phyloP scores from a whole-genome alignment of 352 stramenopile species.

The Globisporangium cystogenes region DNA sequence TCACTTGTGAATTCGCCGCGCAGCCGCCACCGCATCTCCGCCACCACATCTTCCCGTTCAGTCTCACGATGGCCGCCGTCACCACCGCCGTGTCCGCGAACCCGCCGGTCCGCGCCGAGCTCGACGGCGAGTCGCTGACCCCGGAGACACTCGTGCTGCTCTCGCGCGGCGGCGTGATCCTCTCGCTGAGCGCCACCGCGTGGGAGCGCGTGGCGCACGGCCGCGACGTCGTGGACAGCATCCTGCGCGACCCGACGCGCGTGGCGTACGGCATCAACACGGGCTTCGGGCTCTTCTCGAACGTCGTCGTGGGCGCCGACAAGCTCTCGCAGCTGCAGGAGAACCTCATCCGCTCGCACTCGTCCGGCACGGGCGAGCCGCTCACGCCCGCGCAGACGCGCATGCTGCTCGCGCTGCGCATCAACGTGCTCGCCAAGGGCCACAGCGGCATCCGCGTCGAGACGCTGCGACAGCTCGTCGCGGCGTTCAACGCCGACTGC shows the following conservation, averaged over 20 bases:
- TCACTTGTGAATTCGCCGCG: no score
- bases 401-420: conserved; percentile 85
- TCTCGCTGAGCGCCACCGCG: conserved; percentile 57
- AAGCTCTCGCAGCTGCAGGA: conserved; percentile 85
- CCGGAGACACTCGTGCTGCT: conserved; percentile 67
- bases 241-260: conserved; percentile 69
- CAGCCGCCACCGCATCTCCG: no score
- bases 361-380: conserved; percentile 73
- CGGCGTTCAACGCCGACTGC: conserved; percentile 84
- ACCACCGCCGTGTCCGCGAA: no score
- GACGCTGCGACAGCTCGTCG: conserved; percentile 75
- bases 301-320: conserved; percentile 83
- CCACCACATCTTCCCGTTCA: no score
- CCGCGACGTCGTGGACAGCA: conserved; percentile 83
- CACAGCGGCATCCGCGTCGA: conserved; percentile 79
- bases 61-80: no score
- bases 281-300: conserved; percentile 88
- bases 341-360: conserved; percentile 80
- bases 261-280: conserved; percentile 92
- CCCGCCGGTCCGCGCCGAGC: conserved; percentile 18
- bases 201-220: conserved; percentile 71
- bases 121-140: conserved; percentile 67
- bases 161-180: conserved; percentile 47
- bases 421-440: conserved; percentile 87
- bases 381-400: conserved; percentile 69